phyloP scores from a whole-genome alignment of 2,329 filamentous ascomycete species.

The Alternaria triticimaculans region DNA sequence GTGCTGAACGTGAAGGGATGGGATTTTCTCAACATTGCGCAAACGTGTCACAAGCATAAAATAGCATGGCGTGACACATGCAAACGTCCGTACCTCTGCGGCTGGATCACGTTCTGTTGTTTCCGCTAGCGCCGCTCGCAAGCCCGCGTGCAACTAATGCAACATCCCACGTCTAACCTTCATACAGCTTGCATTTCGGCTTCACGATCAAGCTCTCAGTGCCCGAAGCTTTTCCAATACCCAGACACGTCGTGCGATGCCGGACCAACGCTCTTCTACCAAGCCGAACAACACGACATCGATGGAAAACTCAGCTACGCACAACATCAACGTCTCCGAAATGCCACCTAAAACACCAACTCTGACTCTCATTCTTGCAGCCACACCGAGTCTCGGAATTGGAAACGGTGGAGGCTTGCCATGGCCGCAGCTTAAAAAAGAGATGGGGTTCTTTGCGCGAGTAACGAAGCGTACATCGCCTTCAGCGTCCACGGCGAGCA shows the following conservation, averaged over 20 bases:
- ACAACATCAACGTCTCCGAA: slow-evolving; percentile 6
- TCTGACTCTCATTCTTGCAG: slow-evolving; percentile 91
- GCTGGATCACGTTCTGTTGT: slow-evolving; percentile 34
- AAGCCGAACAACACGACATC: background rate
- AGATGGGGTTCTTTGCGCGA: slow-evolving; percentile 95
- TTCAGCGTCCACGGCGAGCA: background rate
- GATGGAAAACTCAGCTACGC: background rate
- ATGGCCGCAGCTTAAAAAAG: slow-evolving; percentile 85
- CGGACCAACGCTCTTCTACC: slow-evolving; percentile 3
- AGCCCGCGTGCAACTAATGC: slow-evolving; percentile 13
- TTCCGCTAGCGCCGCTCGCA: slow-evolving; percentile 27
- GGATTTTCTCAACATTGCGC: background rate
- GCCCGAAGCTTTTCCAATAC: no score
- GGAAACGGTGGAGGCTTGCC: slow-evolving; percentile 79
- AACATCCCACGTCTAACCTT: background rate
- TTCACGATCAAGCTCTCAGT: background rate
- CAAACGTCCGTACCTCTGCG: background rate
- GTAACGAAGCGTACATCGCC: slow-evolving; percentile 74
- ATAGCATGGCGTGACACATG: background rate
- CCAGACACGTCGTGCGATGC: slow-evolving; percentile 9
- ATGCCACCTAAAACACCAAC: slow-evolving; percentile 54
- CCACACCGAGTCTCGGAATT: slow-evolving; percentile 89
- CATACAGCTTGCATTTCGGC: background rate
- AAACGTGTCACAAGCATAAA: background rate
- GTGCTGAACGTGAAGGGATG: background rate